Base-by-base conservation (phyloP, 176 grass and related monocot species). In the Oryza coarctata region DNA sequence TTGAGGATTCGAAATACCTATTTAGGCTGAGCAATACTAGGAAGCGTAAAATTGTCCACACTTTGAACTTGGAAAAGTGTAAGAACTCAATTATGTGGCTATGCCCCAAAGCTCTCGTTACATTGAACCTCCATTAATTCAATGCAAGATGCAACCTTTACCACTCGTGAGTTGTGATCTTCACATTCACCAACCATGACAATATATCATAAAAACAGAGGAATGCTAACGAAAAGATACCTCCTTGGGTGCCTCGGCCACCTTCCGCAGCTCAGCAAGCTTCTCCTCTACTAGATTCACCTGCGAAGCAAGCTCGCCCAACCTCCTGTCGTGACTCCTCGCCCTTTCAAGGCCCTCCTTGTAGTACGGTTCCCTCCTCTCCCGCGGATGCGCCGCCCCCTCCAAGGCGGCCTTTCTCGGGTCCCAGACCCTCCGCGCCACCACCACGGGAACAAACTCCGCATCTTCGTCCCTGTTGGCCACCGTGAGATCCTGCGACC, bases 381-480 rank as follows among this genome's bases (percentile, higher is more conserved):
- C 31, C 77, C 57, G 1, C 7, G 22, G 63, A 29, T 0, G 52
- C 32, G 44, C 15, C 63, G 15, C 22, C 3, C 81, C 77, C 23
- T 69, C 33, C 80, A 87, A 74, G 8, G 87, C 14, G 4, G 13
- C 57, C 55, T 84, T 87, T 38, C 61, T 73, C 31, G 87, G 12
- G 83, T 89, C 68, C 31, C 10, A 62, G 18, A 87, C 4, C 49
- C 33, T 84, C 65, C 81, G 39, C 43, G 3, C 23, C 49, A 87
- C n/a, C n/a, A 90, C 2, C 18, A 32, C 68, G 20, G 10, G 12
- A 29, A 27, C 60, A 13, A 32, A 25, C 75, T 49, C 82, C 17
- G 75, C 71, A 6, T 50, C 58, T 41, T 88, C 82, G 57, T 90
- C 77, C 35, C n/a, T 78, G 39, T 75, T 90, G 43, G n/a, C 79